Base-by-base conservation (phyloP, 78 protist species). In the Mastigamoeba balamuthi region DNA sequence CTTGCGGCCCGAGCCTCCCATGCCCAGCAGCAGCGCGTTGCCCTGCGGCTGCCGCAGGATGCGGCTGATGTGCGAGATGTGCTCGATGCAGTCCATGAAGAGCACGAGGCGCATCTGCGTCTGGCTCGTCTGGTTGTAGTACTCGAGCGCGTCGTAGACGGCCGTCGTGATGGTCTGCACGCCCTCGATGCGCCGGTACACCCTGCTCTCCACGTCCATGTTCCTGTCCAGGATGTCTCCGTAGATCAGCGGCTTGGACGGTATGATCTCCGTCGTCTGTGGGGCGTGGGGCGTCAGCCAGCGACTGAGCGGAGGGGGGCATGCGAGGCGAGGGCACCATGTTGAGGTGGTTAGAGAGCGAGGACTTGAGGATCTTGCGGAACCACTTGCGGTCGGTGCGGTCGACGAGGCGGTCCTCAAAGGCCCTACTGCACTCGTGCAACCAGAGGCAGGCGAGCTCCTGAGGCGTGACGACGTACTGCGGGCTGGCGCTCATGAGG, bases 1-100 rank as follows among this genome's bases (percentile, higher is more conserved):
- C 71, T 81, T 82, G 9, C 94, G 73, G 6, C 99, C 99, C 2
- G 93, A 76, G 25, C 99, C 99, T 1, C 95, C 94, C 28, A 94
- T 92, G 28, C 99, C 99, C 6, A 96, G 88, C 44, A 94, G 81
- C 69, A 96, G 74, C 0, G 91, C 89, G 40, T 96, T 91, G 64
- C 96, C 98, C 38, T 43, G 64, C 10, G 93, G 91, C 66, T 80
- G 92, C 4, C 90, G 69, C 17, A 95, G n/a, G 37, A 92, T 69
- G 3, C 98, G 88, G 17, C 42, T 1, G 40, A 95, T 92, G 30
- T 95, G 80, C 17, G 76, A 9, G 4, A 91, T 85, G 72, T 95
- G 95, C 66, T 84, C 92, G 1, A 92, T 39, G 29, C 91, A 93
- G 63, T 86, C 90, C 10, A 58, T 6, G 76, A 95, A 95, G 78